Evolutionary conservation across 75 land plant species (phyloP).

Genomic region (Isoetes taiwanensis): DNA sequence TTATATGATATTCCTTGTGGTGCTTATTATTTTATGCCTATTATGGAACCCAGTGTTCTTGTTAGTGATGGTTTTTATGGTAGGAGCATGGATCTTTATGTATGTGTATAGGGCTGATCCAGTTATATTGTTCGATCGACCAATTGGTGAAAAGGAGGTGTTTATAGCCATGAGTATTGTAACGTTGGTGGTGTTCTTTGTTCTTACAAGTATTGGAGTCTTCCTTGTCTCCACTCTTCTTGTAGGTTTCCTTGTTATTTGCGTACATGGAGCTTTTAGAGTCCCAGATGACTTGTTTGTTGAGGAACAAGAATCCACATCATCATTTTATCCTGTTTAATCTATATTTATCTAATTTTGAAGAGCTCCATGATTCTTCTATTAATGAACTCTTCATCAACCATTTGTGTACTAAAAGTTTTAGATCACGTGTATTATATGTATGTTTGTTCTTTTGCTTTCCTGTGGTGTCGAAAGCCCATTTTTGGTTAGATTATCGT

Average conservation of each 20-base stretch:
- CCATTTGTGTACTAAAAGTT: too few species aligned
- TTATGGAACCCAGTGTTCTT: slow-evolving; percentile 50
- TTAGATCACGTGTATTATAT: too few species aligned
- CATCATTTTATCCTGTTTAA: too few species aligned
- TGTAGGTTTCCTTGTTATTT: slow-evolving; percentile 34
- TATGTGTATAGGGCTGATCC: slow-evolving; percentile 46
- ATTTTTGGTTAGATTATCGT: too few species aligned
- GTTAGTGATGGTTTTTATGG: slow-evolving; percentile 33
- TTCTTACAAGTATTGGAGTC: slow-evolving; percentile 50
- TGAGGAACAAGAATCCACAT: slow-evolving; percentile 51
- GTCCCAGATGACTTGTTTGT: slow-evolving; percentile 62
- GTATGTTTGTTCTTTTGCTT: too few species aligned
- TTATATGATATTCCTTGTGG: slow-evolving; percentile 35
- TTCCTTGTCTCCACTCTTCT: slow-evolving; percentile 39
- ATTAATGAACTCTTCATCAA: too few species aligned
- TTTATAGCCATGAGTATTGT: slow-evolving; percentile 21
- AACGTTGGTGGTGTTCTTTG: slow-evolving; percentile 40
- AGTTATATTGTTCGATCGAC: slow-evolving; percentile 34
- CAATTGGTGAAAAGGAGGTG: slow-evolving; percentile 42
- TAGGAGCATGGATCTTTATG: slow-evolving; percentile 48
- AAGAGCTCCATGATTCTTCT: too few species aligned
- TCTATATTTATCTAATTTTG: too few species aligned
- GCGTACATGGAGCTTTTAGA: slow-evolving; percentile 51
- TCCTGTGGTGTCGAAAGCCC: too few species aligned
- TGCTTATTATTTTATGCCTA: slow-evolving; percentile 38